A percentile compares a stretch with the other conserved stretches of the same genome.
Evolutionary conservation across 805 yeast species (phyloP).

Genomic region (Hagleromyces aurorensis): DNA sequence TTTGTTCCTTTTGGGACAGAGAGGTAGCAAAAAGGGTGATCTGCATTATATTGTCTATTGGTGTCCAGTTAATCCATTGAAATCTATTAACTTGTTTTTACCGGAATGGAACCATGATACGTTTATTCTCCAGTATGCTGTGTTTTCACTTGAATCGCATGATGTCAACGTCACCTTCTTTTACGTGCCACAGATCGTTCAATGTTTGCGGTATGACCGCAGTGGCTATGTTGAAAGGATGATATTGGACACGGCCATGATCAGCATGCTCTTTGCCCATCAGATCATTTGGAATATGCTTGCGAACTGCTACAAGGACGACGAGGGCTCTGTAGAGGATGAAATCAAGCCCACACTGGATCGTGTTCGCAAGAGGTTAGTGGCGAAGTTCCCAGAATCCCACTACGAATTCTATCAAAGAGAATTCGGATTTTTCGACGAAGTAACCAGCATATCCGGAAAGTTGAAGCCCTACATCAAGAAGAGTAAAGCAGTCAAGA

Average conservation of each 20-base stretch:
- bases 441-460: slow-evolving; percentile 90
- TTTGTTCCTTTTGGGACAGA: slow-evolving; percentile 9
- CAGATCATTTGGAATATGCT: slow-evolving; percentile 97
- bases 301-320: slow-evolving; percentile 88
- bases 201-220: slow-evolving; percentile 72
- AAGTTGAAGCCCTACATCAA: slow-evolving; percentile 91
- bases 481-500: slow-evolving; percentile 92
- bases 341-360: slow-evolving; percentile 77
- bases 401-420: slow-evolving; percentile 65
- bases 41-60: slow-evolving; percentile 47
- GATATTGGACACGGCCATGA: slow-evolving; percentile 85
- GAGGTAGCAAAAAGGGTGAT: slow-evolving; percentile 7
- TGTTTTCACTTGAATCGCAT: slow-evolving; percentile 81
- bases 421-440: slow-evolving; percentile 84
- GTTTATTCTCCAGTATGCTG: slow-evolving; percentile 71
- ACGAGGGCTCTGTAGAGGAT: slow-evolving; percentile 75
- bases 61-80: slow-evolving; percentile 73
- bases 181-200: slow-evolving; percentile 97
- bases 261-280: slow-evolving; percentile 87
- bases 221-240: slow-evolving; percentile 82
- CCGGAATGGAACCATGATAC: slow-evolving; percentile 66
- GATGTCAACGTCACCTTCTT: slow-evolving; percentile 86
- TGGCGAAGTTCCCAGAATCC: slow-evolving; percentile 45
- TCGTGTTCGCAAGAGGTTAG: slow-evolving; percentile 57
- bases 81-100: slow-evolving; percentile 73